Evolutionary conservation across 345 rosid species (phyloP).

Genomic region (Acer campestre): DNA sequence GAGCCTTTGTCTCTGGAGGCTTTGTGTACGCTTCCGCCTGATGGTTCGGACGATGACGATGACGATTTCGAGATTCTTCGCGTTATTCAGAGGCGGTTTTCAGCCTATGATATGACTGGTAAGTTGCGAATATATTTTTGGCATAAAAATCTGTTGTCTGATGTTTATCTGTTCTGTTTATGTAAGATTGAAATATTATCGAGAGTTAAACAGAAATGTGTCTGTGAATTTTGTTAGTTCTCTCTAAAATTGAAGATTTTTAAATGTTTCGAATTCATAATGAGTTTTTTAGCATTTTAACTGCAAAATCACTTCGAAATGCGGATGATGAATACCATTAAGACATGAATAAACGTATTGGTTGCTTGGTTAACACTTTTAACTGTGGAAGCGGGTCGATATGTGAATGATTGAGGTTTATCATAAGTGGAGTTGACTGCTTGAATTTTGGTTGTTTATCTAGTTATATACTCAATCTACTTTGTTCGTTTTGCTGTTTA

Average conservation of each 20-base stretch:
- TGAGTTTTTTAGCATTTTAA: not conserved
- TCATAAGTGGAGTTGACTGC: too few relatives aligned
- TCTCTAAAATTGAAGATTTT: not conserved
- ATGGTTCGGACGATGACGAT: conserved; percentile 53
- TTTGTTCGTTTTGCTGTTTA: too few relatives aligned
- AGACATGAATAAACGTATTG: too few relatives aligned
- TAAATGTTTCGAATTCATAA: too few relatives aligned
- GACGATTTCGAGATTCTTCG: conserved; percentile 76
- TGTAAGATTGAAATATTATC: too few relatives aligned
- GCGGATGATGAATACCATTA: too few relatives aligned
- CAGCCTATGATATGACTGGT: conserved; percentile 55
- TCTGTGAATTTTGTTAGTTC: not conserved
- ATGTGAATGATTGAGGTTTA: too few relatives aligned
- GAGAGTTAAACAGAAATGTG: not conserved
- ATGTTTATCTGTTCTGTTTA: not conserved
- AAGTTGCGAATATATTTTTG: conserved; percentile 14
- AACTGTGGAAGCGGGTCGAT: too few relatives aligned
- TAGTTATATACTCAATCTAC: too few relatives aligned
- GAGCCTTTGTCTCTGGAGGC: conserved; percentile 42
- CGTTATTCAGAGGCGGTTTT: conserved; percentile 68
- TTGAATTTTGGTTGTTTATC: too few relatives aligned
- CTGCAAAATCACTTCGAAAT: not conserved
- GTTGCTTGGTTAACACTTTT: too few relatives aligned
- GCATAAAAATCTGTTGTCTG: not conserved
- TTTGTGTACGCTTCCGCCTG: conserved; percentile 34